These are phyloP conservation scores for Ramichloridium luteum DNA, from an alignment of 2,329 filamentous ascomycete genomes.

Conservation along the genomic window DNA sequence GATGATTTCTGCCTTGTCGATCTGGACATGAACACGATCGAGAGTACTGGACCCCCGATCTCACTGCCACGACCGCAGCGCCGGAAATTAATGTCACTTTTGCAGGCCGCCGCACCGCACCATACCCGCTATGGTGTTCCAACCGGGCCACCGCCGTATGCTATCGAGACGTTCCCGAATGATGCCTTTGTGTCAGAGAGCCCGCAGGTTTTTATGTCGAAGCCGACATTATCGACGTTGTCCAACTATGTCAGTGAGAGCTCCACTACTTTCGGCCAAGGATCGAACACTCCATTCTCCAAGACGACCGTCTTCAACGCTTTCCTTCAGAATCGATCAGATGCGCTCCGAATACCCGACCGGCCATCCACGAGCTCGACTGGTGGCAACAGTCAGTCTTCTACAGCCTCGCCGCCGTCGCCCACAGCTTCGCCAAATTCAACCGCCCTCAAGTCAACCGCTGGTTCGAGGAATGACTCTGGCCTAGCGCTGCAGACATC, in stretches of 20 bases:
- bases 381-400: constrained; percentile 23
- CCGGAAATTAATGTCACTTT: constrained; percentile 73
- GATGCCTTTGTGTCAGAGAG: constrained; percentile 86
- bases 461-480: constrained; percentile 81
- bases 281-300: constrained; percentile 35
- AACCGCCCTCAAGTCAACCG: constrained; percentile 63
- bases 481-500: constrained; percentile 78
- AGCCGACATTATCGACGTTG: constrained; percentile 57
- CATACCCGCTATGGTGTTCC: constrained; percentile 76
- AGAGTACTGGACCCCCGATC: constrained; percentile 66
- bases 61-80: constrained; percentile 78
- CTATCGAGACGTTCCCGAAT: constrained; percentile 81
- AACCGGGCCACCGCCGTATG: constrained; percentile 82
- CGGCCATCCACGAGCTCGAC: constrained; percentile 62
- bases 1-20: constrained; percentile 95
- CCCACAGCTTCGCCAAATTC: constrained; percentile 67
- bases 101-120: constrained; percentile 84
- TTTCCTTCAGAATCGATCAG: constrained; percentile 64
- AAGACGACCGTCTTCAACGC: constrained; percentile 76
- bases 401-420: constrained; percentile 41
- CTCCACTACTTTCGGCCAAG: constrained; percentile 71
- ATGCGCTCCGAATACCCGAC: constrained; percentile 47
- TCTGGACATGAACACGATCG: constrained; percentile 79
- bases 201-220: constrained; percentile 62
- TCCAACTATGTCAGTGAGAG: constrained; percentile 81